Percentiles rank a stretch among this genome's conserved stretches.
These are phyloP conservation scores for Phanerochaete carnosa DNA, from an alignment of 768 basidiomycete species.

Conservation along the genomic window DNA sequence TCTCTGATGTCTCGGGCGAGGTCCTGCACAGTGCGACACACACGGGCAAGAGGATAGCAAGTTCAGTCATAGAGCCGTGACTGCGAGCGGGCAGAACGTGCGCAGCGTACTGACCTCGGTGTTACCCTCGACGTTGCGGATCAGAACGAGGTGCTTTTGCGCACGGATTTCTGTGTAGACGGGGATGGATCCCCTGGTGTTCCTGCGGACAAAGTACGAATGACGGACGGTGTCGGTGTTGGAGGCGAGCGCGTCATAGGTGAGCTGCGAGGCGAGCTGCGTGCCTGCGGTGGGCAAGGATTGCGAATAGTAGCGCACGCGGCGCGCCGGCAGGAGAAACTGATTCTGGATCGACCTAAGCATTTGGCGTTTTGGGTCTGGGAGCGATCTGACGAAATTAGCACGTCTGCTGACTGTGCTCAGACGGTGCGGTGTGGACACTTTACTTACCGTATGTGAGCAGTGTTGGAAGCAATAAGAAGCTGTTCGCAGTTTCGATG, in stretches of 20 bases:
- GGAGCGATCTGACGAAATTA: slow-evolving; percentile 11
- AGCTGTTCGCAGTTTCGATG: not conserved
- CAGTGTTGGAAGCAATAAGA: not conserved
- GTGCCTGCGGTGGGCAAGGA: slow-evolving; percentile 6
- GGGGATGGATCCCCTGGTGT: slow-evolving; percentile 62
- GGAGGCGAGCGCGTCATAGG: not conserved
- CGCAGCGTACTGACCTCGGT: slow-evolving; percentile 40
- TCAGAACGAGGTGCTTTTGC: slow-evolving; percentile 54
- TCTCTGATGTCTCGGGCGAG: slow-evolving; percentile 55
- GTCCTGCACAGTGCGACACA: slow-evolving; percentile 45
- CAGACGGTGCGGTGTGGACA: slow-evolving; percentile 7
- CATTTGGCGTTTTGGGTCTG: slow-evolving; percentile 2
- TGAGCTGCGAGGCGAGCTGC: not conserved
- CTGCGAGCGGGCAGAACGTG: not conserved
- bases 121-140: slow-evolving; percentile 70
- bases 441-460: not conserved
- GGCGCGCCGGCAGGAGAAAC: slow-evolving; percentile 11
- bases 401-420: not conserved
- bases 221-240: slow-evolving; percentile 4
- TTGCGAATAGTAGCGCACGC: slow-evolving; percentile 16
- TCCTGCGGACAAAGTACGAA: slow-evolving; percentile 64
- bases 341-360: slow-evolving; percentile 8
- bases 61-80: not conserved
- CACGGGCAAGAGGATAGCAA: not conserved
- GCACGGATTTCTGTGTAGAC: slow-evolving; percentile 77